Percentiles rank a stretch among this genome's conserved stretches.
phyloP scores from a whole-genome alignment of 768 basidiomycete species.

The Vishniacozyma victoriae region DNA sequence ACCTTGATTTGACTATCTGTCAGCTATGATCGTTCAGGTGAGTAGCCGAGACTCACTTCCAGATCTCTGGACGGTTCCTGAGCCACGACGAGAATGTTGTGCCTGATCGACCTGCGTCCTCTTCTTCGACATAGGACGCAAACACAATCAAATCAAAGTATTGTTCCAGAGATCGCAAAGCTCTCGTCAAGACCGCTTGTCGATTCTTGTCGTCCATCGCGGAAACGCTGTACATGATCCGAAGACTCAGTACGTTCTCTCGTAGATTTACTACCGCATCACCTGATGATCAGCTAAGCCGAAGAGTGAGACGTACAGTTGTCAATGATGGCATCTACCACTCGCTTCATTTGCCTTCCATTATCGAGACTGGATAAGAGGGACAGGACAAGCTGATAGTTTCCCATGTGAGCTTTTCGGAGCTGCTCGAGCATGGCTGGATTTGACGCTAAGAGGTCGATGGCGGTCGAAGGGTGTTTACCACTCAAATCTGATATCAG shows the following conservation, averaged over 20 bases:
- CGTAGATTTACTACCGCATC: constrained; percentile 88
- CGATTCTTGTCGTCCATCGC: constrained; percentile 60
- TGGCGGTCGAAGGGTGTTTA: constrained; percentile 67
- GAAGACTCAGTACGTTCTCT: constrained; percentile 75
- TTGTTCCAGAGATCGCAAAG: constrained; percentile 41
- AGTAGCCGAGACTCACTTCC: constrained; percentile 62
- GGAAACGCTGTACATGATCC: constrained; percentile 78
- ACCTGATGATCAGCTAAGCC: constrained; percentile 50
- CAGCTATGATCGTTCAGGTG: not conserved
- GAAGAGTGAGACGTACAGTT: constrained; percentile 51
- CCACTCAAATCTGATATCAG: constrained; percentile 57
- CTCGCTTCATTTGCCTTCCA: constrained; percentile 73
- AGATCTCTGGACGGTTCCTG: constrained; percentile 77
- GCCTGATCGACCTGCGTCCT: constrained; percentile 53
- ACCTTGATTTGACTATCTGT: constrained; percentile 70
- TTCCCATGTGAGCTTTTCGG: constrained; percentile 84
- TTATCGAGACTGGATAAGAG: constrained; percentile 87
- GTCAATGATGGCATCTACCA: constrained; percentile 88
- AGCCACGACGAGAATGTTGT: constrained; percentile 83
- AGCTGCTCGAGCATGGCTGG: constrained; percentile 76
- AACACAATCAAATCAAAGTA: constrained; percentile 89
- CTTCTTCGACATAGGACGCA: constrained; percentile 72
- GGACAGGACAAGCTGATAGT: constrained; percentile 83
- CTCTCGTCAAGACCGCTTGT: constrained; percentile 38
- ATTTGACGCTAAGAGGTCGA: constrained; percentile 74